Base-by-base conservation (phyloP, 495 filamentous ascomycete species). In the Mycothermus thermophilus region DNA sequence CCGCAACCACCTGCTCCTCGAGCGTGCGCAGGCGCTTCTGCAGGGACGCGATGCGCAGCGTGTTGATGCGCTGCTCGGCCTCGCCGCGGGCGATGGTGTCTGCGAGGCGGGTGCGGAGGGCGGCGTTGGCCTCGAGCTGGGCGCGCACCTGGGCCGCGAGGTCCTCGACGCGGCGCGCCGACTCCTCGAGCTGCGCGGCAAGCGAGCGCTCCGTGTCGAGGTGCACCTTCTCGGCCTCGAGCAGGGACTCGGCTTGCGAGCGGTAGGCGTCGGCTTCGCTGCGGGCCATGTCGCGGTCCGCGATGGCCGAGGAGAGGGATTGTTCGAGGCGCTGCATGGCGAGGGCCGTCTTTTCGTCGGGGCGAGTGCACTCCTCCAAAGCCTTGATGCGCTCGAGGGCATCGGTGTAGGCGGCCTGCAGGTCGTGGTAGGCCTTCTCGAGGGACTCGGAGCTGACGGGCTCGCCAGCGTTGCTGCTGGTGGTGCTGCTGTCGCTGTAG, bases 11-110 rank as follows among this genome's bases (percentile, higher is more conserved):
- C 38, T 74, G 72, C 40, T 97, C 90, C 55, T 97, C 90, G 16
- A 93, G 66, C 10, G 63, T 57, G 51, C 80, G 80, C 36, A 97
- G 75, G 26, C 72, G 77, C 31, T 61, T 67, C 51, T 96, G 86
- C 61, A 95, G 69, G 32, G 76, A 63, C 33, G 79, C 83, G 58
- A 97, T 95, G 43, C 79, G 77, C 32, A 70, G 59, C 3, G 79
- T 78, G 37, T 82, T 92, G 25, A 77, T 56, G 45, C 74, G 74
- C 48, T 94, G 90, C 41, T 85, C 83, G 21, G 69, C 67, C 50
- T 96, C 90, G 35, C 90, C 90, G 44, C 85, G 80, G 33, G 71
- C 69, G 27, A 97, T 81, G 5, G 87, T 87, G 30, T 80, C 73
- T 8, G 79, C 72, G n/a, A 97, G 72, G n/a, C 90, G 77, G 35